These are phyloP conservation scores for Conidiobolus incongruus DNA, from an alignment of 371 early-diverging fungal species.

Conservation along the genomic window DNA sequence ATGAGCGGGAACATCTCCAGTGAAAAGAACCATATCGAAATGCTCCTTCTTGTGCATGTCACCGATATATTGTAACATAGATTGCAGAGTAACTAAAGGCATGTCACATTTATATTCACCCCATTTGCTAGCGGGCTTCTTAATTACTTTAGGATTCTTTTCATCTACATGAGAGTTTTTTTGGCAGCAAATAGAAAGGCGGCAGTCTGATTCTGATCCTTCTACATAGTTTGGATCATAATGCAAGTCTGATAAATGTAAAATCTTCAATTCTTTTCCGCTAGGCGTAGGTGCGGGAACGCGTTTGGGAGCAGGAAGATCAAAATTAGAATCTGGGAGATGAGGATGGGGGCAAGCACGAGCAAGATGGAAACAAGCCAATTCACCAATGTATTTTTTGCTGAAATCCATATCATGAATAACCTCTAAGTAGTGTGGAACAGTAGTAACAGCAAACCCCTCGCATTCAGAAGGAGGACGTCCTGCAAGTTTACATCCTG, in stretches of 20 bases:
- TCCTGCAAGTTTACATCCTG: too few relatives aligned
- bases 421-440: too few relatives aligned
- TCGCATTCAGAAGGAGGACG: too few relatives aligned
- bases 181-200: slow-evolving; percentile 9
- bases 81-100: slow-evolving; percentile 16
- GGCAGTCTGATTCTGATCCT: slow-evolving; percentile 7
- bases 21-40: slow-evolving; percentile 21
- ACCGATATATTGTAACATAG: slow-evolving; percentile 13
- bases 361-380: too few relatives aligned
- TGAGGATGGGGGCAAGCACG: slow-evolving; percentile 3
- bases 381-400: too few relatives aligned
- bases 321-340: not conserved
- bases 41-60: slow-evolving; percentile 15
- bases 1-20: slow-evolving; percentile 37
- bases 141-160: not conserved
- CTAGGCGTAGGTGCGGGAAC: not conserved
- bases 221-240: slow-evolving; percentile 2
- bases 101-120: slow-evolving; percentile 13
- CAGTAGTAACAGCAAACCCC: too few relatives aligned
- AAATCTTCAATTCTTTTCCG: not conserved
- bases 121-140: slow-evolving; percentile 8
- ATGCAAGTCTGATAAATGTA: slow-evolving; percentile 2
- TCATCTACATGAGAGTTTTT: slow-evolving; percentile 2
- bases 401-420: too few relatives aligned
- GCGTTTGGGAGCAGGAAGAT: not conserved